A percentile compares a stretch with the other conserved stretches of the same genome.
phyloP scores from a whole-genome alignment of 2,329 filamentous ascomycete species.

The Aspergillus ibericus region DNA sequence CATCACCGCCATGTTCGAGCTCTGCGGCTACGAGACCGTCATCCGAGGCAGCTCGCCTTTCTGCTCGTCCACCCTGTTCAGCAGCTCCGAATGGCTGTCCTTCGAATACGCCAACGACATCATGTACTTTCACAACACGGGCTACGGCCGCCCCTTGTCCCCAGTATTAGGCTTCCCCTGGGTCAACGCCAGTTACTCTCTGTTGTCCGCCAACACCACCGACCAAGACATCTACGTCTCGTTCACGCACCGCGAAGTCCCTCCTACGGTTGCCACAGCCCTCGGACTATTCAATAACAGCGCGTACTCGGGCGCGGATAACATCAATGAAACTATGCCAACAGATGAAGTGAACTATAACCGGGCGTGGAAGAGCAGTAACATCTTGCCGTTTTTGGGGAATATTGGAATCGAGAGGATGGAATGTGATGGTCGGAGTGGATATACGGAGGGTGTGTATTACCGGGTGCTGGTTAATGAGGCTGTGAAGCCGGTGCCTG shows the following conservation, averaged over 20 bases:
- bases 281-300: conserved; percentile 71
- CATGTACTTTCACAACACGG: conserved; percentile 65
- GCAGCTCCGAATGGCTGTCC: conserved; percentile 63
- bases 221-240: conserved; percentile 64
- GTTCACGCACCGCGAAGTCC: conserved; percentile 69
- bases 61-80: conserved; percentile 60
- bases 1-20: conserved; percentile 65
- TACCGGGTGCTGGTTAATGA: conserved; percentile 55
- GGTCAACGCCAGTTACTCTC: conserved; percentile 61
- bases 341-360: conserved; percentile 61
- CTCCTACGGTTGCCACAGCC: conserved; percentile 65
- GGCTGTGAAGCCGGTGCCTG: conserved; percentile 50
- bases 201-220: conserved; percentile 43
- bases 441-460: conserved; percentile 56
- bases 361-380: conserved; percentile 63
- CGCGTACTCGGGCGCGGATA: conserved; percentile 51
- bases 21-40: conserved; percentile 66
- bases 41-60: conserved; percentile 63
- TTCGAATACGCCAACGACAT: conserved; percentile 67
- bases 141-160: conserved; percentile 61
- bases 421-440: conserved; percentile 60
- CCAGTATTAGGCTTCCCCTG: conserved; percentile 65
- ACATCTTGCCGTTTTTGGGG: conserved; percentile 64
- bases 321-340: conserved; percentile 66
- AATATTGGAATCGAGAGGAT: conserved; percentile 68